Base-by-base conservation (phyloP, 176 grass and related monocot genomes). In the Hordeum vulgare region DNA sequence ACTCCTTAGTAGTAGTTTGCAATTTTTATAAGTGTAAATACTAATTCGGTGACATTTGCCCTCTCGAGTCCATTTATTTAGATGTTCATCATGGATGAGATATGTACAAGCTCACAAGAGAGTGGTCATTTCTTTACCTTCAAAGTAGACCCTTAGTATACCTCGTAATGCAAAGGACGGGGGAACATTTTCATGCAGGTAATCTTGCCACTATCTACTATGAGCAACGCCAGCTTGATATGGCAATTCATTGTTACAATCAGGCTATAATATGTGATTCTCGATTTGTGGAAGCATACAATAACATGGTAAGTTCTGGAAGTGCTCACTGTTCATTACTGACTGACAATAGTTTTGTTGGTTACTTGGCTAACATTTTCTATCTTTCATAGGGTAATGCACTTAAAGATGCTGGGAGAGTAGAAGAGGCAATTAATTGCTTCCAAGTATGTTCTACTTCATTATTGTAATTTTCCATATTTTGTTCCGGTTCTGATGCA, bases 391-490 rank as follows among this genome's bases (percentile, higher is more conserved):
- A 93, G 91, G 91, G 91, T 25, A 93, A 93, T 90, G 91, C 91
- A 84, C 81, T 93, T 51, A 93, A 93, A 90, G 91, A 93, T 90
- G 78, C 88, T 90, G 91, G 91, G 31, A 90, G 81, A 79, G 78
- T 90, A 47, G 91, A 93, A 71, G 91, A 93, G 47, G 88, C 91
- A 83, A 90, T 93, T 17, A 93, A 65, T 84, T 90, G 81, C 71
- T 93, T 88, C 61, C 78, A 66, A 81, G 91, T 93, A 58, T 83
- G 63, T 62, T 71, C 35, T 76, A 49, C 45, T 68, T 33, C 77
- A 61, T 75, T 31, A 12, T 40, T 81, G 47, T 58, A 28, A 35
- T 28, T 26, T 85, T 39, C 33, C 24, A 51, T 70, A 53, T 51
- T 77, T 71, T 21, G 27, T 37, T 81, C 34, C 24, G 51, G 34